Percentiles rank a stretch among this genome's conserved stretches.
phyloP scores from a whole-genome alignment of 164 flowering plant genomes.

The Magnolia changhungtana region DNA sequence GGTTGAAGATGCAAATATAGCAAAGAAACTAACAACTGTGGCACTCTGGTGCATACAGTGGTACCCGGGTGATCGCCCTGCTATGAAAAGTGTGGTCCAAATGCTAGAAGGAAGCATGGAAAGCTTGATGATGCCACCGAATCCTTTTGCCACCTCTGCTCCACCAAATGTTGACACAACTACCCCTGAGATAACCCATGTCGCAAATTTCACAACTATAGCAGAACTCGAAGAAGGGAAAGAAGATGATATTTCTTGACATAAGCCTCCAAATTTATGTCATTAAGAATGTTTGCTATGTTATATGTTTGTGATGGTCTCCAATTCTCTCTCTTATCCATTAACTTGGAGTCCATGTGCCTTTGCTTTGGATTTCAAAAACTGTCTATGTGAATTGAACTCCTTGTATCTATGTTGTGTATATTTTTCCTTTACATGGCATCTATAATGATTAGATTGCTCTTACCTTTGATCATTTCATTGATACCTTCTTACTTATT shows the following conservation, averaged over 20 bases:
- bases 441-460: no score
- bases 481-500: no score
- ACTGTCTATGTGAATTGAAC: no score
- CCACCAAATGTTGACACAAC: not conserved
- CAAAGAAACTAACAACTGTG: not conserved
- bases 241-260: not conserved
- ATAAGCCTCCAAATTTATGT: not conserved
- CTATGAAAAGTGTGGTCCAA: slow-evolving; percentile 5
- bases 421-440: no score
- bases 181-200: not conserved
- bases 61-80: slow-evolving; percentile 5
- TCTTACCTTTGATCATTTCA: no score
- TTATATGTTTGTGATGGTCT: no score
- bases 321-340: no score
- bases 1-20: not conserved
- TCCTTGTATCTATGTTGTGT: no score
- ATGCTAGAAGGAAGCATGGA: slow-evolving; percentile 6
- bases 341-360: no score
- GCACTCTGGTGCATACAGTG: slow-evolving; percentile 12
- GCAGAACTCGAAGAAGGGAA: not conserved
- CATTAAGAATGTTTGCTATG: no score
- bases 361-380: no score
- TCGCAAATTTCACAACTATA: not conserved
- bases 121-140: slow-evolving; percentile 7
- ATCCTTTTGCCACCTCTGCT: slow-evolving; percentile 3